A percentile compares a stretch with the other conserved stretches of the same genome.
These are phyloP conservation scores for Aspergillus saccharolyticus DNA, from an alignment of 495 filamentous ascomycete species.

Conservation along the genomic window DNA sequence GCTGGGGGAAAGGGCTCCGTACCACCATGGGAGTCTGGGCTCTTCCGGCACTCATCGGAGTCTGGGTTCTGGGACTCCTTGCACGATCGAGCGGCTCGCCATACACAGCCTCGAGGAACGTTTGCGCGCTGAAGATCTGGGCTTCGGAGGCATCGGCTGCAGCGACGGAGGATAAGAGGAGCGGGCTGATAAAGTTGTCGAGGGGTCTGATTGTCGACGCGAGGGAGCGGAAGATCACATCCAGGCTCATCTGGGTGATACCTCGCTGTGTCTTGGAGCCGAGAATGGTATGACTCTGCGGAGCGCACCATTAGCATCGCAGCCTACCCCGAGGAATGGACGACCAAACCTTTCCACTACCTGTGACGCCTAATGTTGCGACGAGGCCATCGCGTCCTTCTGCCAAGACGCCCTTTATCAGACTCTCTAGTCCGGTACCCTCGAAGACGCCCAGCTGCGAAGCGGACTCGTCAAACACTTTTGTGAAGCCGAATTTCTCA, in stretches of 20 bases:
- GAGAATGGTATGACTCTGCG: constrained; percentile 91
- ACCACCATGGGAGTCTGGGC: constrained; percentile 43
- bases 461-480: constrained; percentile 82
- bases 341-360: constrained; percentile 79
- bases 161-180: constrained; percentile 64
- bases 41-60: constrained; percentile 65
- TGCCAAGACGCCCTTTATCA: constrained; percentile 74
- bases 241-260: constrained; percentile 84
- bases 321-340: background rate
- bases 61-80: constrained; percentile 66
- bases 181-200: constrained; percentile 52
- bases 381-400: constrained; percentile 84
- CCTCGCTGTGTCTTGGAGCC: constrained; percentile 82
- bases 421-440: constrained; percentile 65
- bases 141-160: constrained; percentile 80
- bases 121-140: constrained; percentile 66
- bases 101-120: constrained; percentile 78
- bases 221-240: constrained; percentile 80
- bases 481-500: constrained; percentile 92
- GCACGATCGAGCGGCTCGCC: constrained; percentile 57
- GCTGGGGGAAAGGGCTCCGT: constrained; percentile 31
- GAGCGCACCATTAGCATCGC: constrained; percentile 17
- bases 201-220: constrained; percentile 57
- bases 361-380: constrained; percentile 91
- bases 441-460: constrained; percentile 84